Base-by-base conservation (phyloP, 2,329 filamentous ascomycete genomes). In the Sphaceloma murrayae region DNA sequence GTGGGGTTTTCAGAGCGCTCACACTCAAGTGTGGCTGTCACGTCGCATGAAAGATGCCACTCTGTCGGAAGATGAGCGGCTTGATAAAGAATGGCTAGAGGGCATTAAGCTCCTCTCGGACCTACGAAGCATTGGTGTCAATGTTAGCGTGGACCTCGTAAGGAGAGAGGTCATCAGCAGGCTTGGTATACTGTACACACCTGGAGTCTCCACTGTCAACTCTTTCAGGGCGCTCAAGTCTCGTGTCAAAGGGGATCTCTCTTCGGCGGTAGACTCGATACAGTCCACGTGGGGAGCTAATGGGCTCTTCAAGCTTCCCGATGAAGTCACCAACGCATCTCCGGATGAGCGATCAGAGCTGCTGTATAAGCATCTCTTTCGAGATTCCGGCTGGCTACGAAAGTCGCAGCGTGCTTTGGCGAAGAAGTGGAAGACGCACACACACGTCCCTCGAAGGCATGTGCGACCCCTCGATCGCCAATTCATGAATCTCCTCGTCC, bases 141-240 rank as follows among this genome's bases (percentile, higher is more conserved):
- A 46, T 5, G 34, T 59, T 2, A 16, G 47, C n/a, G 43, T 46
- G 6, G 32, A 34, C 9, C 42, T 47, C 14, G 49, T 57, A 8
- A 51, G 52, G 11, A 46, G 50, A 22, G 57, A 56, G 4, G 42
- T 61, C 14, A 46, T 44, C 11, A 31, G 45, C 11, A 55, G 56
- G n/a, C 52, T 64, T 29, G 60, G 57, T 56, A 58, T 54, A 11
- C 46, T 62, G 2, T 64, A 60, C 31, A 60, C 60, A 3, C 59
- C 61, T 9, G 56, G 49, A 6, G 32, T 33, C 17, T 51, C 48
- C 5, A 14, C 9, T 13, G n/a, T 13, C 2, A 40, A 40, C 14
- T 16, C 22, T 22, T 29, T 29, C 16, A 24, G 36, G 30, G 36
- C 36, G 19, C 36, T 40, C n/a, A 40, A 40, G 16, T 19, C 22